Evolutionary conservation across 306 rosid genomes (phyloP), one percentile per base, ranked within the genome.

Genomic region (Senna siamea): DNA sequence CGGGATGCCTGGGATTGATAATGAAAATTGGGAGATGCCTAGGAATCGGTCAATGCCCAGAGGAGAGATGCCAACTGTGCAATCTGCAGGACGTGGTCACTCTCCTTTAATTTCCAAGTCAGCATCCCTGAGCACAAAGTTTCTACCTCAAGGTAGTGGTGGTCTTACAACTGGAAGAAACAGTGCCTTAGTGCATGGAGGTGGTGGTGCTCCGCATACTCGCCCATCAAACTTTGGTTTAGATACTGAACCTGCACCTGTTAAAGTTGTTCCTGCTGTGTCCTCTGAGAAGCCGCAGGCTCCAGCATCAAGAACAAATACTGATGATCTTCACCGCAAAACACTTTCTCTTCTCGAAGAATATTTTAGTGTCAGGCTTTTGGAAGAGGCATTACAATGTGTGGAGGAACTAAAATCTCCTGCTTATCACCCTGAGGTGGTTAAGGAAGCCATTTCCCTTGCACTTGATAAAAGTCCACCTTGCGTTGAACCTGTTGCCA

Each of bases 351-450:
- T 95, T 77, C 82, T 95, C 66, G 93, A 95, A 74, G 97, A 92
- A 65, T 95, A 90, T 77, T 95, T 92, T 79, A 57, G 76, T 61
- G 48, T 95, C 18, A 60, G 80, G 79, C 70, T 90, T 26, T 80
- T 95, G 84, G 97, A 90, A 3, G 99, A 95, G 88, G 98, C 99
- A 6, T 78, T 90, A 56, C 91, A 77, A 79, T 90, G 96, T n/a
- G 93, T 95, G 85, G 98, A 92, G 85, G 99, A 95, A 73, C 87
- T 95, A 4, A 85, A 80, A 38, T 61, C 92, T 17, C 96, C 98
- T 6, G 74, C 82, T 59, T 89, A 84, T 79, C 75, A 92, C 77
- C 89, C 91, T 4, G 98, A 95, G 87, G 30, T 95, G 80, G 98
- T 95, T 61, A 95, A 92, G 85, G 98, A 95, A 79, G 86, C 98